Evolutionary conservation across 176 grass and related monocot genomes (phyloP), one percentile per base, ranked within the genome.

Genomic region (Avena atlantica): DNA sequence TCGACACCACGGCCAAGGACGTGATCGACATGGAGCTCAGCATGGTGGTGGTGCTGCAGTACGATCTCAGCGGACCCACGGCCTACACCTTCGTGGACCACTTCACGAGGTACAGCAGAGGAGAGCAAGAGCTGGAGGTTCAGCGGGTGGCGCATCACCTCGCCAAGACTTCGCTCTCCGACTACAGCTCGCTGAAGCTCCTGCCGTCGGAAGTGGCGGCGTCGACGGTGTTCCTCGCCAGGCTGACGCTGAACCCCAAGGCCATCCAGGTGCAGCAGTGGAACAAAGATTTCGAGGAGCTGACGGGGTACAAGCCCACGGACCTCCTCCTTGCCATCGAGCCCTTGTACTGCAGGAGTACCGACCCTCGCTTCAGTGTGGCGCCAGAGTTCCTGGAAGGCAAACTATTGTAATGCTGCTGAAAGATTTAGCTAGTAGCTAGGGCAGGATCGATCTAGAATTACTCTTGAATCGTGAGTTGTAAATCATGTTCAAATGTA

Each of bases 61-160:
- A 81, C 88, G 37, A 70, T 1, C 78, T 89, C 60, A 42, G 83
- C 14, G 19, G 9, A 2, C 83, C 83, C 60, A 86, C 70, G 60
- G 78, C 88, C 17, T 24, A 76, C 83, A 81, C 83, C 50, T 89
- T 89, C 70, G 70, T 89, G 13, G 59, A 69, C 12, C 78, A 85
- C 59, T 86, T 89, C 78, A 81, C 78, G 10, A 73, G 83, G 19
- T 50, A 40, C 19, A 7, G 4, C 9, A 6, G 52, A 0, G 2
- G 4, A 3, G 13, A 60, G 24, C 4, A 6, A 5, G 86, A 55
- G 1, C 2, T 37, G 37, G 27, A 59, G 70, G 24, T 89, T 25
- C 37, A 27, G 60, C n/a, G 3, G 50, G 1, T 44, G 15, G 83
- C 83, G 60, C 59, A 86, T 4, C 5, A 1, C 7, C 25, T 89